A percentile compares a stretch with the other conserved stretches of the same genome.
These are phyloP conservation scores for Gloeopeniophorella convolvens DNA, from an alignment of 768 basidiomycete species.

Conservation along the genomic window DNA sequence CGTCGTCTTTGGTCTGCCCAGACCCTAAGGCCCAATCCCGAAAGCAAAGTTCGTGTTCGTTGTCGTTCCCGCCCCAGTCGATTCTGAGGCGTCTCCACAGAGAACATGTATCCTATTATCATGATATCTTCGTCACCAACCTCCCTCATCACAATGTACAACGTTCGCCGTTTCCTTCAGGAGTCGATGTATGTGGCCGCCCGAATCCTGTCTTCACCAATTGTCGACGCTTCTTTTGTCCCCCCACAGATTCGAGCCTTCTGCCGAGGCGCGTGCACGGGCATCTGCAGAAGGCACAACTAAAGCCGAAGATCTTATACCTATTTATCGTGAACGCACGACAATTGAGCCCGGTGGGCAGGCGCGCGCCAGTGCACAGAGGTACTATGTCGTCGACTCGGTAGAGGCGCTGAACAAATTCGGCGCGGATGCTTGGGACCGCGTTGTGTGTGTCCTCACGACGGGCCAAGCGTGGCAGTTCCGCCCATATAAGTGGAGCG, in stretches of 20 bases:
- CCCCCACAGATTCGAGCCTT: slow-evolving; percentile 49
- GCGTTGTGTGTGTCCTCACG: slow-evolving; percentile 96
- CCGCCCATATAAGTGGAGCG: slow-evolving; percentile 92
- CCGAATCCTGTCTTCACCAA: background rate
- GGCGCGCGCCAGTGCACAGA: slow-evolving; percentile 41
- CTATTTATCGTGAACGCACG: slow-evolving; percentile 83
- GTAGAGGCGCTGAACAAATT: slow-evolving; percentile 92
- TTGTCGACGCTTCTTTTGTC: background rate
- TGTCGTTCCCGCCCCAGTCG: background rate
- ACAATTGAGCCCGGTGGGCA: slow-evolving; percentile 58
- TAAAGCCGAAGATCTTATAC: slow-evolving; percentile 74
- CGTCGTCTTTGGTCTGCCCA: too few species aligned
- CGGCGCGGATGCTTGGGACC: slow-evolving; percentile 89
- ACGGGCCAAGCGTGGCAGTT: slow-evolving; percentile 99
- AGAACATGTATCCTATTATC: slow-evolving; percentile 85
- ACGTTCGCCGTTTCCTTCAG: slow-evolving; percentile 90
- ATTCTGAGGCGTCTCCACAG: slow-evolving; percentile 30
- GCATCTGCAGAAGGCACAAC: slow-evolving; percentile 65
- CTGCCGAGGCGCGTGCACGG: slow-evolving; percentile 65
- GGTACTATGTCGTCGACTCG: slow-evolving; percentile 86
- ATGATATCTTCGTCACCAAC: slow-evolving; percentile 96
- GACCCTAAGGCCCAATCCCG: slow-evolving; percentile 59
- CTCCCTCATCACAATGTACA: slow-evolving; percentile 95
- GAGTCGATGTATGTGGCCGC: slow-evolving; percentile 55
- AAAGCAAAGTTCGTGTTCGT: slow-evolving; percentile 54